Percentiles rank a stretch among this genome's conserved stretches.
Evolutionary conservation across 805 yeast species (phyloP).

Genomic region (Nematodospora valgi): DNA sequence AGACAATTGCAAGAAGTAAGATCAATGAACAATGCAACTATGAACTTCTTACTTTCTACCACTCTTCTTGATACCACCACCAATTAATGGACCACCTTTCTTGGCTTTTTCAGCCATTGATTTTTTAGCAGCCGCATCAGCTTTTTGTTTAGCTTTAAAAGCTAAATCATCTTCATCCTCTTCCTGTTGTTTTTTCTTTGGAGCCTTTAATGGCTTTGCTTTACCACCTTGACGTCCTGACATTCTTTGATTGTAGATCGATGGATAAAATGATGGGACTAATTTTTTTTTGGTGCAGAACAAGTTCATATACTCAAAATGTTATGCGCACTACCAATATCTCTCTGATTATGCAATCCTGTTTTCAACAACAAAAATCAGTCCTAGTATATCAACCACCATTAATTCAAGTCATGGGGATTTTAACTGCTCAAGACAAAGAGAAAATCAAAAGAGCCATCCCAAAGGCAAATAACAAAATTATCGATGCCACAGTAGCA

Average conservation of each 20-base stretch:
- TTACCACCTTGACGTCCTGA: conserved; percentile 98
- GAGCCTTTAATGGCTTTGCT: conserved; percentile 83
- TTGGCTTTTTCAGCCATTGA: conserved; percentile 84
- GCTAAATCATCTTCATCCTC: conserved; percentile 86
- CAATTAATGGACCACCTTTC: conserved; percentile 86
- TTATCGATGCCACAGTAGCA: conserved; percentile 88
- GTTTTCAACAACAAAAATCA: too few species aligned
- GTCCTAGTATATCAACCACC: too few species aligned
- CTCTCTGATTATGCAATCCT: too few species aligned
- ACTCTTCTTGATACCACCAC: conserved; percentile 95
- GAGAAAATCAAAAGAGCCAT: conserved; percentile 85
- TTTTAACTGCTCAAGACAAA: conserved; percentile 57
- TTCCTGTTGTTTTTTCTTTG: conserved; percentile 77
- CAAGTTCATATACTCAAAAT: too few species aligned
- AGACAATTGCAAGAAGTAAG: conserved; percentile 1
- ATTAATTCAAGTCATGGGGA: conserved; percentile 32
- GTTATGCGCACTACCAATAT: too few species aligned
- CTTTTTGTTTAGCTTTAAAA: conserved; percentile 90
- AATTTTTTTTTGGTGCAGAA: too few species aligned
- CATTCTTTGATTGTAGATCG: conserved; percentile 41
- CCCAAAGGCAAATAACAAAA: conserved; percentile 84
- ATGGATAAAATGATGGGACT: too few species aligned
- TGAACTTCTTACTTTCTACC: conserved; percentile 28
- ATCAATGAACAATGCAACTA: neutral
- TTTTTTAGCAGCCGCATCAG: conserved; percentile 90